phyloP scores from a whole-genome alignment of 352 stramenopile genomes.

The Pilasporangium apinafurcum region DNA sequence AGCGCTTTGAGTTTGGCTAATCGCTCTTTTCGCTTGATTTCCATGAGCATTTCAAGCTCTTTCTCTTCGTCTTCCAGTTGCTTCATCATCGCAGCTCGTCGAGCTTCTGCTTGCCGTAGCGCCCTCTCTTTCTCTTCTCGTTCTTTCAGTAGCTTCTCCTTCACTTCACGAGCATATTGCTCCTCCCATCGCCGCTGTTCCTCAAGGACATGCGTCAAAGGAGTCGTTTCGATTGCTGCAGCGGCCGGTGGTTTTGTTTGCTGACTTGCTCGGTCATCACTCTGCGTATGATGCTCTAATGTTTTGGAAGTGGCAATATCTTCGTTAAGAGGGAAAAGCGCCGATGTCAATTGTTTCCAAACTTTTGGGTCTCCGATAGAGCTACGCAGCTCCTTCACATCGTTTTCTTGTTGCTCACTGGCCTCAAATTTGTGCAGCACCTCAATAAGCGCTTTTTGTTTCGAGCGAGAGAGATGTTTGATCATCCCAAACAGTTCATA shows the following conservation, averaged over 20 bases:
- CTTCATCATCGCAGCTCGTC: constrained; percentile 46
- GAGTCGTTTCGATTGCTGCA: no score
- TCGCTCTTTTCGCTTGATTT: constrained; percentile 48
- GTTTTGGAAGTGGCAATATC: neutral
- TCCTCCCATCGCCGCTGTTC: constrained; percentile 63
- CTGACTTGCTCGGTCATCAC: neutral
- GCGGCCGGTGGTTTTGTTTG: neutral
- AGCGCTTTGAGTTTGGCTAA: constrained; percentile 46
- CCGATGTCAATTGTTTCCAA: constrained; percentile 61
- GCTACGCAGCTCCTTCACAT: constrained; percentile 40
- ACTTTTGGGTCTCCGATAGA: constrained; percentile 70
- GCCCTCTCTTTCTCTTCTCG: constrained; percentile 41
- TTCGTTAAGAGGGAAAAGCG: constrained; percentile 14
- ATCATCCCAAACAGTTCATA: constrained; percentile 59
- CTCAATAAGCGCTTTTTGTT: constrained; percentile 53
- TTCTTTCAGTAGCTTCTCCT: constrained; percentile 32
- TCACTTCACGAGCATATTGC: constrained; percentile 44
- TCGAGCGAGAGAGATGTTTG: constrained; percentile 57
- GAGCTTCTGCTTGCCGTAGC: constrained; percentile 41
- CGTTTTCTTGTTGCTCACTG: constrained; percentile 38
- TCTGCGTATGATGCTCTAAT: neutral
- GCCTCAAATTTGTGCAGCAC: constrained; percentile 58
- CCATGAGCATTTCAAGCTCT: constrained; percentile 63
- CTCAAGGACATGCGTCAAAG: constrained; percentile 36
- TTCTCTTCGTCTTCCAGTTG: constrained; percentile 70